Evolutionary conservation across 352 stramenopile species (phyloP), one percentile per base, ranked within the genome.

Genomic region (Globisporangium heterothallicum): DNA sequence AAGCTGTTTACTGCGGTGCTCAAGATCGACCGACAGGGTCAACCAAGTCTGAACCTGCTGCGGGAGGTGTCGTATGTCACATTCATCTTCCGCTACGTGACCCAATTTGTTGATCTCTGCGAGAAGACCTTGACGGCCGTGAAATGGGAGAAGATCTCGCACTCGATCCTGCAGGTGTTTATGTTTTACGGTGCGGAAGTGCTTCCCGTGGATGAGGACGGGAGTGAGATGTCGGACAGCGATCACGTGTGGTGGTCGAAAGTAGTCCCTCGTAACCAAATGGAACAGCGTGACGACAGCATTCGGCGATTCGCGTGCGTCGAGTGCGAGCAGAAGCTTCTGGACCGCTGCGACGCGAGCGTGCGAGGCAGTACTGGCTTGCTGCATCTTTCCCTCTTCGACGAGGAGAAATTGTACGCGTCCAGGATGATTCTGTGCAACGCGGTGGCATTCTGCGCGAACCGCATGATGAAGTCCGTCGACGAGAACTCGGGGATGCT

Each of bases 381-480:
- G 29, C 55, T 91, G 40, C 71, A 72, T 18, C 56, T 88, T 27
- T 82, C 79, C 9, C 58, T 87, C 12, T 81, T 92, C 53, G 77
- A 82, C 13, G 78, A 94, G 47, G 75, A 87, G 38, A 90, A 92
- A 60, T 55, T 91, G 50, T 87, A 91, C 52, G 75, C 78, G 26
- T 85, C 78, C 30, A 72, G 80, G 26, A 86, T 94, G 78, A 83
- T 92, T 9, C 24, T 91, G 47, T 92, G 78, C 61, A 90, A 92
- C 56, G 59, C 78, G 12, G 70, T 73, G 2, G 78, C 83, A 36
- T 89, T 86, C 56, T 94, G 83, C 49, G 61, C 70, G 10, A 86
- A 54, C n/a, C 78, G 78, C 19, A 86, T 89, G 75, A 77, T 85
- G 53, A 66, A 74, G 53, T 73, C 64, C 18, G 69, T 85, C n/a